These are phyloP conservation scores for Aciculosporium take DNA, from an alignment of 2,329 filamentous ascomycete genomes.

Conservation along the genomic window DNA sequence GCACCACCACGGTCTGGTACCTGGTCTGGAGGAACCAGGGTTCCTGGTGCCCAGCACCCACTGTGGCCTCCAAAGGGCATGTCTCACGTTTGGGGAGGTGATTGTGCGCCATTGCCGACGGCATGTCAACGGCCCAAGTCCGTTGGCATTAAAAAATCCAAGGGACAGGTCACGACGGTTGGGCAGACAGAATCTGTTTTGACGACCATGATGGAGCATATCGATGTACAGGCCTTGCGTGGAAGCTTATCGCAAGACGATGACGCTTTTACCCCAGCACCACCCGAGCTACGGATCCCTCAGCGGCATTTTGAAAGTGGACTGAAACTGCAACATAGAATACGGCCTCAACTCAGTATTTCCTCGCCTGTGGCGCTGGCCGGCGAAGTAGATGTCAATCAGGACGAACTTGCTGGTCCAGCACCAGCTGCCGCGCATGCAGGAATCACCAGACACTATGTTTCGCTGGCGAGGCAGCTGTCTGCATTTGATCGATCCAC, in stretches of 20 bases:
- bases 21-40: slow-evolving; percentile 34
- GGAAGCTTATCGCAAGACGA: slow-evolving; percentile 16
- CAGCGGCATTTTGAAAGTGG: slow-evolving; percentile 44
- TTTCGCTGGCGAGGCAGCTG: slow-evolving; percentile 43
- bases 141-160: slow-evolving; percentile 28
- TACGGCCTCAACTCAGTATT: slow-evolving; percentile 32
- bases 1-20: slow-evolving; percentile 29
- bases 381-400: slow-evolving; percentile 13
- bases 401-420: slow-evolving; percentile 21
- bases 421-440: slow-evolving; percentile 31
- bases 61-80: slow-evolving; percentile 58
- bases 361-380: slow-evolving; percentile 2
- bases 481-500: slow-evolving; percentile 69
- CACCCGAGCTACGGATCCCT: slow-evolving; percentile 39
- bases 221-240: slow-evolving; percentile 16
- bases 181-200: slow-evolving; percentile 29
- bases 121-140: neutral
- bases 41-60: slow-evolving; percentile 52
- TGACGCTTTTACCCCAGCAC: slow-evolving; percentile 29
- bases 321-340: slow-evolving; percentile 32
- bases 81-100: slow-evolving; percentile 44
- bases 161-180: slow-evolving; percentile 31
- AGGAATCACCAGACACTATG: slow-evolving; percentile 44
- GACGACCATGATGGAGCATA: slow-evolving; percentile 11
- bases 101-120: neutral